phyloP scores from a whole-genome alignment of 164 flowering plant species.

The Akebia trifoliata region DNA sequence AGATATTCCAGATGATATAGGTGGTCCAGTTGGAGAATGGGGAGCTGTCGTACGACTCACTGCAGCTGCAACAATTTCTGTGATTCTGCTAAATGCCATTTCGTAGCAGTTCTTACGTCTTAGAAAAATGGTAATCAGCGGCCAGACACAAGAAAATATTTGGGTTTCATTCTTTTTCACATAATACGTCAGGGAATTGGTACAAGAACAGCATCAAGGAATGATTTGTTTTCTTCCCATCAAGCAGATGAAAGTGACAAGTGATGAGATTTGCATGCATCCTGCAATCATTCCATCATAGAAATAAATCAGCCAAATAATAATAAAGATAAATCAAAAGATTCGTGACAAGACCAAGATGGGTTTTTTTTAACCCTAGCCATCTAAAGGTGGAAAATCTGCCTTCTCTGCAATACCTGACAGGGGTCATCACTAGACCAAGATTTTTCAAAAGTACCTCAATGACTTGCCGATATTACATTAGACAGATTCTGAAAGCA shows the following conservation, averaged over 20 bases:
- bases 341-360: neutral
- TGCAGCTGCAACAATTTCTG: slow-evolving; percentile 31
- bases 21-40: slow-evolving; percentile 32
- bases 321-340: neutral
- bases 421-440: neutral
- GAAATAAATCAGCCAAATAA: slow-evolving; percentile 2
- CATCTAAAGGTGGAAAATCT: neutral
- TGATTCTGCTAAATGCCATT: slow-evolving; percentile 44
- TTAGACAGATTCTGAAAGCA: too few species aligned
- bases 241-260: slow-evolving; percentile 5
- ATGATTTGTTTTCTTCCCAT: slow-evolving; percentile 2
- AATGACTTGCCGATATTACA: too few species aligned
- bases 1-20: slow-evolving; percentile 35
- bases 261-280: slow-evolving; percentile 7
- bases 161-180: neutral
- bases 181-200: slow-evolving; percentile 1
- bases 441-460: too few species aligned
- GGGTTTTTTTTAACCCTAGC: neutral
- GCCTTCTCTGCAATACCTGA: neutral
- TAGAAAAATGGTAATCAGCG: slow-evolving; percentile 8
- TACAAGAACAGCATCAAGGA: slow-evolving; percentile 4
- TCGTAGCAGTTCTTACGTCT: neutral
- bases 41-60: slow-evolving; percentile 32
- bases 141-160: slow-evolving; percentile 5
- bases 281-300: slow-evolving; percentile 17